phyloP scores from a whole-genome alignment of 2,329 filamentous ascomycete genomes.

The Aspergillus sp. region DNA sequence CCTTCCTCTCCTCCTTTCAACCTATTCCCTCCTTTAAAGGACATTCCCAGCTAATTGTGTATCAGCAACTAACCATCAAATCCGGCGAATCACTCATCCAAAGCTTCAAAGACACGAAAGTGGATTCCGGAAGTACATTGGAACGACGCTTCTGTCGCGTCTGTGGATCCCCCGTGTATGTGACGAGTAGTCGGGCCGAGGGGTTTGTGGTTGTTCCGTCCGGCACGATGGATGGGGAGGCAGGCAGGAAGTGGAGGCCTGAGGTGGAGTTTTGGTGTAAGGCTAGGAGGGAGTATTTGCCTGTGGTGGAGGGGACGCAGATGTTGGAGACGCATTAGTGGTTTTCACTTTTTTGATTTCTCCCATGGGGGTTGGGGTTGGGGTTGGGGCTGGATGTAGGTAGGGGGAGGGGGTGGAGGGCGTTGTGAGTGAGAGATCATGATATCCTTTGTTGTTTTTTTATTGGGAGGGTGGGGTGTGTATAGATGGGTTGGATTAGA shows the following conservation, averaged over 20 bases:
- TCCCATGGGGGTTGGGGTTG: neutral
- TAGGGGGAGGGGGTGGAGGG: too few species aligned
- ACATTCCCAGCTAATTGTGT: too few species aligned
- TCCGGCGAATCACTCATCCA: neutral
- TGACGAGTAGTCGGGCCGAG: neutral
- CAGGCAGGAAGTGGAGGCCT: neutral
- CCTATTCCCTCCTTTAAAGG: too few species aligned
- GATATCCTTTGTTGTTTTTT: too few species aligned
- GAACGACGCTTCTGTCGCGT: neutral
- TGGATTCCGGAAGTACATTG: neutral
- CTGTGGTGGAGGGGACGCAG: neutral
- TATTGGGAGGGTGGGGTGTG: too few species aligned
- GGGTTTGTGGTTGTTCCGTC: neutral
- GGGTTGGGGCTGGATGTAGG: neutral
- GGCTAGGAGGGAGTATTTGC: neutral
- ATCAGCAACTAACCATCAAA: slow-evolving; percentile 13
- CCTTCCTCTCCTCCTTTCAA: neutral
- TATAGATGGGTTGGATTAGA: too few species aligned
- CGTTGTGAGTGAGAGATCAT: too few species aligned
- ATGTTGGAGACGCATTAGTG: neutral
- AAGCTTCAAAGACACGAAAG: neutral
- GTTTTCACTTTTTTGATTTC: neutral
- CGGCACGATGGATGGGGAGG: neutral
- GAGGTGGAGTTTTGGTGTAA: neutral
- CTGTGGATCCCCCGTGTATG: neutral